Percentiles rank a stretch among this genome's conserved stretches.
Conservation (phyloP, 495 filamentous ascomycete species). For the Astrocystis sublimbata region DNA sequence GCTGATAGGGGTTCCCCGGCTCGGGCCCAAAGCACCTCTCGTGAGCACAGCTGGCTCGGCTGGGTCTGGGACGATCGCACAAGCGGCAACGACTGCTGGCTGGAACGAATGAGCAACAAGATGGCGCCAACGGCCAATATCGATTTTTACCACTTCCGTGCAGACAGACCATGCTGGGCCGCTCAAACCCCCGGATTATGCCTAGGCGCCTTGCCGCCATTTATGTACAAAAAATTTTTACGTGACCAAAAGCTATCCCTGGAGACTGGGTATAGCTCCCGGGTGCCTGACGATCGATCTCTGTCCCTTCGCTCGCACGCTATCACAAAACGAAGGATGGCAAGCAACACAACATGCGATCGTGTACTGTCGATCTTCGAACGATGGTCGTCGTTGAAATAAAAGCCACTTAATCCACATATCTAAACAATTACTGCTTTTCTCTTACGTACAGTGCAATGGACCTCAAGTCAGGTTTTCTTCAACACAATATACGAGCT, state of each 20-base stretch:
- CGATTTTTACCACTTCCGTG: neutral
- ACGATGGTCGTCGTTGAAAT: too few relatives aligned
- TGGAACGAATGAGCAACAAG: conserved; percentile 4
- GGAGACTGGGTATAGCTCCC: neutral
- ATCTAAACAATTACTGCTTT: neutral
- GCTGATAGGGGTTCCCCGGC: neutral
- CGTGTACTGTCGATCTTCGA: neutral
- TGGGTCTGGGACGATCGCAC: neutral
- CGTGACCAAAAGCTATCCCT: neutral
- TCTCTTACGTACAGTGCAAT: too few relatives aligned
- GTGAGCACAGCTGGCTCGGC: neutral
- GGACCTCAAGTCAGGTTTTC: neutral
- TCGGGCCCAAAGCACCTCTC: neutral
- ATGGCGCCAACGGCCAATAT: neutral
- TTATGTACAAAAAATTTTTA: too few relatives aligned
- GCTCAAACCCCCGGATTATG: neutral
- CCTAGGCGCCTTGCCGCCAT: neutral
- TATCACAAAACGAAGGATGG: neutral
- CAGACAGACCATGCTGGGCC: neutral
- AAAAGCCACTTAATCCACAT: neutral
- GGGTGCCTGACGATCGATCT: conserved; percentile 16
- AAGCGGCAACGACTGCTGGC: neutral
- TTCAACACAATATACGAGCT: neutral
- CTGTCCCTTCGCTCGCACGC: conserved; percentile 5
- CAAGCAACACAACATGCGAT: neutral